Percentiles rank a stretch among this genome's conserved stretches.
phyloP scores from a whole-genome alignment of 768 basidiomycete genomes.

The Boletellus sp. region DNA sequence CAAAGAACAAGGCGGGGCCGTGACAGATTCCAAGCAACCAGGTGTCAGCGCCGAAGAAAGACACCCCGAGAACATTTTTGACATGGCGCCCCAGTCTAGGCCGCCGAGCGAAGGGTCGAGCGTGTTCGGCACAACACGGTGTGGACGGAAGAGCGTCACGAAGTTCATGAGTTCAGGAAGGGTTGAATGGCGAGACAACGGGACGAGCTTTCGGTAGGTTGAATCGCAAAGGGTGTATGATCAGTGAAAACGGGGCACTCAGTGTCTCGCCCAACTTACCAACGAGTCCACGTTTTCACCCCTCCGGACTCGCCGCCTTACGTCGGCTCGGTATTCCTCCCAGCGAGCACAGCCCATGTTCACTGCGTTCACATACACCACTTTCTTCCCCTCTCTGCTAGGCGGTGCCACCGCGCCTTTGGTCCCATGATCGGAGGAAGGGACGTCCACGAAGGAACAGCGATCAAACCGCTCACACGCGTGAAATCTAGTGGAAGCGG shows the following conservation, averaged over 20 bases:
- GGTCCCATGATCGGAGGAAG: constrained; percentile 15
- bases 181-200: constrained; percentile 82
- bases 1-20: constrained; percentile 23
- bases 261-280: constrained; percentile 40
- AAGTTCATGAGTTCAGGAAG: constrained; percentile 82
- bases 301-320: constrained; percentile 36
- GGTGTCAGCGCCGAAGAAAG: constrained; percentile 31
- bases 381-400: constrained; percentile 47
- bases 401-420: constrained; percentile 18
- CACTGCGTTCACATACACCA: constrained; percentile 85
- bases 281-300: constrained; percentile 56
- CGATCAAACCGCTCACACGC: constrained; percentile 85
- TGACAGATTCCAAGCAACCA: constrained; percentile 14
- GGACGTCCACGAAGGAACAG: constrained; percentile 58
- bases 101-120: constrained; percentile 47
- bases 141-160: constrained; percentile 78
- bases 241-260: background rate
- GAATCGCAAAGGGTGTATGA: background rate
- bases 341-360: constrained; percentile 59
- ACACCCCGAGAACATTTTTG: constrained; percentile 61
- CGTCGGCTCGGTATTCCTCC: constrained; percentile 47
- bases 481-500: constrained; percentile 74
- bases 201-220: constrained; percentile 55
- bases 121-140: constrained; percentile 76
- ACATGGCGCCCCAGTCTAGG: constrained; percentile 73